Evolutionary conservation across 495 filamentous ascomycete species (phyloP).

Genomic region (Hypoxylon cercidicola): DNA sequence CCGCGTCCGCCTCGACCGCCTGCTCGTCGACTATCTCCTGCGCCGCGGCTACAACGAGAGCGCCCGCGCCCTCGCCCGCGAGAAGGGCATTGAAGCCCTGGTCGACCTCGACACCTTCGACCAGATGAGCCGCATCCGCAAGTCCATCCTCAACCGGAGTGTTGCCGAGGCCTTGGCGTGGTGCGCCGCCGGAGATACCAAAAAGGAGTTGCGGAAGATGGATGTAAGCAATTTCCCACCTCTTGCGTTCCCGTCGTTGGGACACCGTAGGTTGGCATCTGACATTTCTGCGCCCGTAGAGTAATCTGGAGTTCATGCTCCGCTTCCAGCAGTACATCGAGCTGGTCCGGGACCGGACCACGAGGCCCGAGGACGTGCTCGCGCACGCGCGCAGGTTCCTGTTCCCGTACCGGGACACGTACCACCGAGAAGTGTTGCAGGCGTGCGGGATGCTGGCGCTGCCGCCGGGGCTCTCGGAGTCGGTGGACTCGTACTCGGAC

Average conservation of each 20-base stretch:
- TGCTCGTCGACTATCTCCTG: slow-evolving; percentile 90
- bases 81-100: slow-evolving; percentile 73
- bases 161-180: slow-evolving; percentile 83
- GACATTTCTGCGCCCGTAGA: slow-evolving; percentile 66
- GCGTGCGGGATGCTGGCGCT: slow-evolving; percentile 86
- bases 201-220: slow-evolving; percentile 83
- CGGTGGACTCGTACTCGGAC: slow-evolving; percentile 52
- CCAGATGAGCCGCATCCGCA: slow-evolving; percentile 78
- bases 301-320: slow-evolving; percentile 90
- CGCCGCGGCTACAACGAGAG: slow-evolving; percentile 83
- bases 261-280: no score
- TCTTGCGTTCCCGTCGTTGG: background rate
- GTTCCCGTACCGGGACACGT: slow-evolving; percentile 69
- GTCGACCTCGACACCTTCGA: slow-evolving; percentile 92
- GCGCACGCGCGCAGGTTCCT: slow-evolving; percentile 84
- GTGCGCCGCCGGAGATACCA: slow-evolving; percentile 83
- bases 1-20: slow-evolving; percentile 77
- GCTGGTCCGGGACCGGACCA: slow-evolving; percentile 72
- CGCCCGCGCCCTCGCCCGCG: slow-evolving; percentile 75
- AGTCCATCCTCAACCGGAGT: slow-evolving; percentile 74
- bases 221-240: slow-evolving; percentile 63
- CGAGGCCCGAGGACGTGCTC: slow-evolving; percentile 78
- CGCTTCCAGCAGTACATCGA: slow-evolving; percentile 97
- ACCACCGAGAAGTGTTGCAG: slow-evolving; percentile 73
- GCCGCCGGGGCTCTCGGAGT: slow-evolving; percentile 62